Base-by-base conservation (phyloP, 345 rosid species). In the Syzygium jambos region DNA sequence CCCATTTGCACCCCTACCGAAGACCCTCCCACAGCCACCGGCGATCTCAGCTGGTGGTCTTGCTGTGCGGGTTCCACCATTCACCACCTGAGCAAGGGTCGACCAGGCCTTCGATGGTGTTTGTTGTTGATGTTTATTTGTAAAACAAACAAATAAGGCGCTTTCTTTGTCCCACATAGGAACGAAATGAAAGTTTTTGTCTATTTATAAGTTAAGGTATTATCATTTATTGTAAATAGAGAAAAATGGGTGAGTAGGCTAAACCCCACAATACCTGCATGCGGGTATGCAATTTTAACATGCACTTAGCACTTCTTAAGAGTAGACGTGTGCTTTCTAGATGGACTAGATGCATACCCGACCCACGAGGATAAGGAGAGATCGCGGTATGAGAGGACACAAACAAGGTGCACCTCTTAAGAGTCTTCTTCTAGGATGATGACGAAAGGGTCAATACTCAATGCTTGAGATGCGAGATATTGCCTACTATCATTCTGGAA, bases 351-450 rank as follows among this genome's bases (percentile, higher is more conserved):
- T 7, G 23, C 7, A 19, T 9, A 34, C 46, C 0, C 19, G 7
- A 34, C 38, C 46, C 49, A 0, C 46, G 16, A 3, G 25, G 25
- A 19, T 2, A 13, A 7, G 13, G 4, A 73, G 80, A 13, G 13
- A 34, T 0, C 6, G 3, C 1, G 23, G 49, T 25, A 11, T 3
- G 14, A 73, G 49, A 19, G 46, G 80, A 49, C 14, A 73, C 80
- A 9, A 34, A 4, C 5, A 30, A 30, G 11, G 11, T 54, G 10
- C 57, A 34, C 6, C 23, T 30, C 3, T 65, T 30, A 30, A 4
- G 4, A 5, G 6, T n/a, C n/a, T n/a, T 0, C 13, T 73, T 19
- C 1, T 5, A 19, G 25, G 41, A 38, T 34, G 5, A 34, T 4
- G 80, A 73, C 6, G 43, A 41, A 41, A 41, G 43, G 43, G 43